Evolutionary conservation across 1,139 yeast species (phyloP).

Genomic region (Yamadazyma spencermartinsiae): DNA sequence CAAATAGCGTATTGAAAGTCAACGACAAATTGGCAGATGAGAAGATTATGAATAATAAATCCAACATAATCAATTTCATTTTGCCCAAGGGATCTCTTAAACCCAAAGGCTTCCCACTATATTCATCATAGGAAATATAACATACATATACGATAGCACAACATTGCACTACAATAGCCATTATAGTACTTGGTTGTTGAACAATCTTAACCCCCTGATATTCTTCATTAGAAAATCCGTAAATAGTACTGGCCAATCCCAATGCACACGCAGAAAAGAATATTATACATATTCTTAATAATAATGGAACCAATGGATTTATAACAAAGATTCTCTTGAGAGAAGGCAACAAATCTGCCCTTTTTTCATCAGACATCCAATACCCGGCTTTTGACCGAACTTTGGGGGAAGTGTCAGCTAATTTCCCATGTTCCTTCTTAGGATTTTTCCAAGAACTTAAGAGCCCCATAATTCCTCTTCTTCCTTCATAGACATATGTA

Average conservation of each 20-base stretch:
- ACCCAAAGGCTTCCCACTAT: constrained; percentile 88
- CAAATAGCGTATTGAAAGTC: constrained; percentile 81
- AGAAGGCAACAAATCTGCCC: constrained; percentile 65
- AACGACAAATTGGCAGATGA: constrained; percentile 87
- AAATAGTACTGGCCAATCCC: constrained; percentile 68
- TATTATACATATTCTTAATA: constrained; percentile 69
- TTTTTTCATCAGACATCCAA: constrained; percentile 66
- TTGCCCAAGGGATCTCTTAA: constrained; percentile 81
- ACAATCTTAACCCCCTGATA: constrained; percentile 46
- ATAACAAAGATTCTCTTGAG: constrained; percentile 60
- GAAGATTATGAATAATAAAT: constrained; percentile 84
- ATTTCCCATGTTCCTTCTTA: constrained; percentile 4
- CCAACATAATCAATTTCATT: constrained; percentile 74
- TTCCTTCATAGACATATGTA: constrained; percentile 21
- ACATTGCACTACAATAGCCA: constrained; percentile 86
- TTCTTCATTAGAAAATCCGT: constrained; percentile 41
- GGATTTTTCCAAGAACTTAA: constrained; percentile 4
- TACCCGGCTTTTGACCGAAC: constrained; percentile 60
- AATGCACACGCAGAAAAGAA: constrained; percentile 62
- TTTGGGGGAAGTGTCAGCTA: constrained; percentile 28
- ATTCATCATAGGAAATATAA: constrained; percentile 88
- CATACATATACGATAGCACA: constrained; percentile 74
- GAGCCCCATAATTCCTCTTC: constrained; percentile 9
- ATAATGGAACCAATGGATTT: constrained; percentile 79
- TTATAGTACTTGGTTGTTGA: constrained; percentile 87